phyloP scores from a whole-genome alignment of 78 protist genomes.

The Polysphondylium violaceum region DNA sequence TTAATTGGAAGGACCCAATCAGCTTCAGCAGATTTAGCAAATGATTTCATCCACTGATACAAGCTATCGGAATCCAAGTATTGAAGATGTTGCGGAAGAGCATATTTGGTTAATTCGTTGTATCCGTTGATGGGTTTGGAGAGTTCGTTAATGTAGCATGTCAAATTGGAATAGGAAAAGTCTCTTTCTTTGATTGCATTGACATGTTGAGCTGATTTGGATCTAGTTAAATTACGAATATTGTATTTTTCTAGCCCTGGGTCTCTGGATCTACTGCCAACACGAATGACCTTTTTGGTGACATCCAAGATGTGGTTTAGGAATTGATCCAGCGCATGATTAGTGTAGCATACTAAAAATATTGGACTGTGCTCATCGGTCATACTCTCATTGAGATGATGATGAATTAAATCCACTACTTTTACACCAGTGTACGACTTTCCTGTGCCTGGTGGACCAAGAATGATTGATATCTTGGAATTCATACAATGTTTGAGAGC shows the following conservation, averaged over 20 bases:
- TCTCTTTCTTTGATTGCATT: not conserved
- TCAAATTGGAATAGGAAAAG: not conserved
- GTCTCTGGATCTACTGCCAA: slow-evolving; percentile 51
- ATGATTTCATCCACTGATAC: slow-evolving; percentile 7
- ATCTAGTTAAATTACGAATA: slow-evolving; percentile 1
- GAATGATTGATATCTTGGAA: slow-evolving; percentile 79
- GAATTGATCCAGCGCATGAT: slow-evolving; percentile 95
- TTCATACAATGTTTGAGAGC: slow-evolving; percentile 46
- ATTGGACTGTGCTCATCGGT: slow-evolving; percentile 30
- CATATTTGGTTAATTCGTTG: not conserved
- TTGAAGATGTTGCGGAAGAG: not conserved
- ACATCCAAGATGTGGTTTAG: slow-evolving; percentile 57
- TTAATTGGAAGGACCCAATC: no score
- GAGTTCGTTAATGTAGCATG: not conserved
- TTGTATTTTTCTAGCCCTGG: slow-evolving; percentile 26
- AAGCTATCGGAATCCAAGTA: no score
- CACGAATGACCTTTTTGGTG: slow-evolving; percentile 11
- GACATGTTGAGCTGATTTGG: not conserved
- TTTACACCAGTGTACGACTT: slow-evolving; percentile 86
- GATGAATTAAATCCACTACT: slow-evolving; percentile 27
- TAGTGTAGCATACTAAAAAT: slow-evolving; percentile 86
- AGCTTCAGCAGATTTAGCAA: not conserved
- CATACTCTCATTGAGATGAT: not conserved
- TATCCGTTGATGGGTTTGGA: not conserved
- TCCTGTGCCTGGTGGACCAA: slow-evolving; percentile 96